phyloP scores from a whole-genome alignment of 2,329 filamentous ascomycete genomes.

The Furcasterigmium furcatum region DNA sequence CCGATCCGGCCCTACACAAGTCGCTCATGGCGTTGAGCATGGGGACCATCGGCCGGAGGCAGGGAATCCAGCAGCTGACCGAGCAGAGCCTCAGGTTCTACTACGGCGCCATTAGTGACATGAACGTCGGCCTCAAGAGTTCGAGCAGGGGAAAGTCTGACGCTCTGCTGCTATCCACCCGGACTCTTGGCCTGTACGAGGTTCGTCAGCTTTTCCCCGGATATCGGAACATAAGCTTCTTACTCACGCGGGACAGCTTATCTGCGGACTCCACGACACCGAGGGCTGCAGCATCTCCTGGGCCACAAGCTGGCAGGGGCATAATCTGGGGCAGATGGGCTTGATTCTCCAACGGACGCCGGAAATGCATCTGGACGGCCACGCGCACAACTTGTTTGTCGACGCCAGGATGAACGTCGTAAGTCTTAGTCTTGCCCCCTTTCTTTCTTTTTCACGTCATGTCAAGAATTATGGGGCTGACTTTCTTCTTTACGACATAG shows the following conservation, averaged over 20 bases:
- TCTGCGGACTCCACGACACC: background rate
- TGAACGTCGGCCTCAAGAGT: conserved; percentile 4
- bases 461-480: too few relatives aligned
- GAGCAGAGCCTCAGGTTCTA: conserved; percentile 16
- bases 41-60: conserved; percentile 14
- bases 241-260: background rate
- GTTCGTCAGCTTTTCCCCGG: conserved; percentile 3
- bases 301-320: conserved; percentile 13
- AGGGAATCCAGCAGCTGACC: conserved; percentile 12
- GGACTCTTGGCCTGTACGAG: conserved; percentile 14
- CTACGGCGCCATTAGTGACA: conserved; percentile 11
- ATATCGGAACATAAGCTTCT: too few relatives aligned
- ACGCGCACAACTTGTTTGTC: conserved; percentile 15
- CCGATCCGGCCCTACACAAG: conserved; percentile 11
- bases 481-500: background rate
- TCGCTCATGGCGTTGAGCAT: conserved; percentile 15
- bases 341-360: conserved; percentile 8
- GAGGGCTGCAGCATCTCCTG: background rate
- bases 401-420: conserved; percentile 18
- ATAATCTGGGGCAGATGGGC: conserved; percentile 10
- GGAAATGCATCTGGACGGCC: conserved; percentile 6
- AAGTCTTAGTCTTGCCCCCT: background rate
- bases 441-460: too few relatives aligned
- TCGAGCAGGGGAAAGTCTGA: conserved; percentile 8
- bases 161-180: conserved; percentile 7